Base-by-base conservation (phyloP, 805 yeast genomes). In the Candida patagonica region DNA sequence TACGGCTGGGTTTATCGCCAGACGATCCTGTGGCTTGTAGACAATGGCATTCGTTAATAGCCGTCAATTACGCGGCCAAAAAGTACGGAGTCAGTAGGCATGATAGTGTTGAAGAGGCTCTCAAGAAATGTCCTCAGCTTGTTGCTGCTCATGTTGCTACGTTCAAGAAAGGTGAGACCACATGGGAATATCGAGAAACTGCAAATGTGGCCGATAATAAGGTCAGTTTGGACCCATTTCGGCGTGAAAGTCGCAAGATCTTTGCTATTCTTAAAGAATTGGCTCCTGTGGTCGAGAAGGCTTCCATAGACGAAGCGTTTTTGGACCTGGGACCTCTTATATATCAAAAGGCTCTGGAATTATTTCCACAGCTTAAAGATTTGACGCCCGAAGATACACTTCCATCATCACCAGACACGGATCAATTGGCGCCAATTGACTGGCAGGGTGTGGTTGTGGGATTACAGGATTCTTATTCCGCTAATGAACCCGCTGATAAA, bases 281-380 rank as follows among this genome's bases (percentile, higher is more conserved):
- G 43, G 83, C 89, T 54, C 80, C 75, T 42, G 50, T 70, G 12
- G 85, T 86, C 0, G 95, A 92, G 57, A 88, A 88, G 61, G 97
- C 96, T 0, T 86, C 96, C 61, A 92, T 88, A 15, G 98, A 92
- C 61, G 98, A 92, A 61, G 78, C 87, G 36, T 92, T 81, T 55
- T 48, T 92, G 49, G 96, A 92, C 60, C 58, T 92, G 30, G 95
- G 96, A 0, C 63, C 81, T 27, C 49, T 73, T 19, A 73, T 85
- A 0, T 69, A 73, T 49, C 43, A 56, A 1, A 61, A 55, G 37
- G 57, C 77, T 8, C 34, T 67, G 2, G 61, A 60, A 9, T 27
- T 59, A 2, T 71, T 73, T 37, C 89, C 94, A 0, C 53, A 62
- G 6, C 44, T 78, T 13, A 30, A n/a, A 8, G 38, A 35, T 22